phyloP scores from a whole-genome alignment of 805 yeast species.

The Saccharomycopsis vini region DNA sequence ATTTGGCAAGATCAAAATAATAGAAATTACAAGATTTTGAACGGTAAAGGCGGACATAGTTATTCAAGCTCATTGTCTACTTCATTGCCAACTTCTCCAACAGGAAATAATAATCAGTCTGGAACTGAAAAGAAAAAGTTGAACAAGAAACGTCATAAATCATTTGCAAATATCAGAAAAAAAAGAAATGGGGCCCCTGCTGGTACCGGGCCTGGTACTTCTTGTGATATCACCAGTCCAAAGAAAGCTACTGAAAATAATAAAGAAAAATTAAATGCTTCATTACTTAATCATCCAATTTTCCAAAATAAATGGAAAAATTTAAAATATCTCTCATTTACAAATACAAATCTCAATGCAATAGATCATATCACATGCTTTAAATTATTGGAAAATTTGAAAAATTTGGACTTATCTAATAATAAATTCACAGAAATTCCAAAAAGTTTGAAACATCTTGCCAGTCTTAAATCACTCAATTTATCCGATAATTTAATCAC shows the following conservation, averaged over 20 bases:
- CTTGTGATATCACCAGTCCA: background rate
- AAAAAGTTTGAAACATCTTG: constrained; percentile 40
- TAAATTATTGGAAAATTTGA: constrained; percentile 26
- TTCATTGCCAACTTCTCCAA: constrained; percentile 9
- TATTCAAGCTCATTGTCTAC: constrained; percentile 6
- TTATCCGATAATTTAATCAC: constrained; percentile 37
- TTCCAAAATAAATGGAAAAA: constrained; percentile 28
- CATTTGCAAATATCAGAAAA: constrained; percentile 16
- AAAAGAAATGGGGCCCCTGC: constrained; percentile 4
- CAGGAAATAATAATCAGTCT: background rate
- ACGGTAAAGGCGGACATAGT: constrained; percentile 1
- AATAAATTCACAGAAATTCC: constrained; percentile 45
- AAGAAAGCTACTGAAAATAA: background rate
- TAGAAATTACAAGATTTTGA: constrained; percentile 33
- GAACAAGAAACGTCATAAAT: constrained; percentile 15
- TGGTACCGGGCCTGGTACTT: background rate
- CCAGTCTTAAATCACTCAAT: constrained; percentile 42
- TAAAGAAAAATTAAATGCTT: background rate
- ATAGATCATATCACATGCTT: constrained; percentile 26
- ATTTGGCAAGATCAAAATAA: constrained; percentile 41
- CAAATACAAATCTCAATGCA: constrained; percentile 31
- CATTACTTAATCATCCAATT: constrained; percentile 6
- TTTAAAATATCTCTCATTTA: constrained; percentile 32
- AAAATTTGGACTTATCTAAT: constrained; percentile 45
- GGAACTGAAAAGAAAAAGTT: constrained; percentile 13